These are phyloP conservation scores for Tetrapisispora taiwanensis DNA, from an alignment of 805 yeast genomes.

Conservation along the genomic window DNA sequence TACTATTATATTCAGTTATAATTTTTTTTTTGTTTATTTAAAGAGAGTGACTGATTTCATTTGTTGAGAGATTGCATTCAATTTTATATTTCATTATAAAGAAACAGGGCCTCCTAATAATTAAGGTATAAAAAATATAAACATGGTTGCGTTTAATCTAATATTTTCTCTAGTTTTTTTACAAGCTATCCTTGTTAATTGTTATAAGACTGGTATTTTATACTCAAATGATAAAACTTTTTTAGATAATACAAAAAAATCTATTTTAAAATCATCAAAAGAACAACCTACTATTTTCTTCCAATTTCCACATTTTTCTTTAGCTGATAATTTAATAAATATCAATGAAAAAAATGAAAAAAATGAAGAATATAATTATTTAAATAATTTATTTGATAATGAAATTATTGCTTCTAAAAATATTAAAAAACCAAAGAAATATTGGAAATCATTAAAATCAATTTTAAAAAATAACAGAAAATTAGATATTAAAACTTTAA, in stretches of 20 bases:
- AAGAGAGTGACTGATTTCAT: no score
- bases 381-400: background rate
- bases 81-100: no score
- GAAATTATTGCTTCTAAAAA: background rate
- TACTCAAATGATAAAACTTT: background rate
- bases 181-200: background rate
- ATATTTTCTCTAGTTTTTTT: background rate
- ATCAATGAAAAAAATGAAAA: slow-evolving; percentile 2
- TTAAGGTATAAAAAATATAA: background rate
- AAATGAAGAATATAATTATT: slow-evolving; percentile 2
- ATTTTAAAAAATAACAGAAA: background rate
- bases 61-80: no score
- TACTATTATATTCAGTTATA: no score
- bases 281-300: slow-evolving; percentile 10
- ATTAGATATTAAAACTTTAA: background rate
- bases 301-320: slow-evolving; percentile 7
- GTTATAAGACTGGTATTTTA: background rate
- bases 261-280: background rate
- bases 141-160: background rate
- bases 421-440: background rate
- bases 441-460: background rate
- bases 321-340: background rate
- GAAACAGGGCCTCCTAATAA: no score
- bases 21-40: no score
- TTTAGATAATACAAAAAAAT: background rate